phyloP scores from a whole-genome alignment of 108 stramenopile species.

The Stephanodiscus minutulus region DNA sequence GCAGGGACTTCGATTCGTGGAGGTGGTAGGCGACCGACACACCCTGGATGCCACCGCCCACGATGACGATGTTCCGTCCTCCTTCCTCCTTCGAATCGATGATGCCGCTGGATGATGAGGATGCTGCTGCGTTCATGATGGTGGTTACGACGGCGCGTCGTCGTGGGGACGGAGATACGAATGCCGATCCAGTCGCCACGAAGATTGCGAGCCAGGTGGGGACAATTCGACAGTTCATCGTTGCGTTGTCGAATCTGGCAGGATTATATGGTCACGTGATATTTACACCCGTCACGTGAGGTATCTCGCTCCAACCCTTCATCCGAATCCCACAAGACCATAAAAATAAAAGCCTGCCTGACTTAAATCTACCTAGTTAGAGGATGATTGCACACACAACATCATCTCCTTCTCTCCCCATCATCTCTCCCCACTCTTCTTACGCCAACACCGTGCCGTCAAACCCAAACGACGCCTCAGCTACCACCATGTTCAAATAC shows the following conservation, averaged over 20 bases:
- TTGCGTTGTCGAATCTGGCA: too few relatives aligned
- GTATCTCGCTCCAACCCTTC: too few relatives aligned
- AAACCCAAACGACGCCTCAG: too few relatives aligned
- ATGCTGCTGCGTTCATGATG: background rate
- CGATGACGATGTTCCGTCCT: conserved; percentile 56
- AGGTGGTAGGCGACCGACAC: conserved; percentile 71
- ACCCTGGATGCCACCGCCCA: conserved; percentile 90
- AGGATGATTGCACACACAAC: too few relatives aligned
- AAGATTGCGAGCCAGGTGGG: background rate
- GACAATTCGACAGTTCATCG: background rate
- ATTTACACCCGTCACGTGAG: too few relatives aligned
- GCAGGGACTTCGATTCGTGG: conserved; percentile 20
- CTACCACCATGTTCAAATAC: conserved; percentile 52
- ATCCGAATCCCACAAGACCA: too few relatives aligned
- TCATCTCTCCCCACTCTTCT: too few relatives aligned
- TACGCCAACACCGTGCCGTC: too few relatives aligned
- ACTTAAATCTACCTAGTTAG: too few relatives aligned
- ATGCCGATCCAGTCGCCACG: background rate
- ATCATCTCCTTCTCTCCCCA: too few relatives aligned
- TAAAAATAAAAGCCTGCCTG: too few relatives aligned
- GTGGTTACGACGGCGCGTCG: background rate
- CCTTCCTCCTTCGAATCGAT: background rate
- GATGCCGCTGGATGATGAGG: conserved; percentile 1
- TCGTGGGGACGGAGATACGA: background rate
- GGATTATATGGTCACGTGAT: too few relatives aligned